Conservation (phyloP, 1,284 basidiomycete species). For the Neolentinus lepideus region DNA sequence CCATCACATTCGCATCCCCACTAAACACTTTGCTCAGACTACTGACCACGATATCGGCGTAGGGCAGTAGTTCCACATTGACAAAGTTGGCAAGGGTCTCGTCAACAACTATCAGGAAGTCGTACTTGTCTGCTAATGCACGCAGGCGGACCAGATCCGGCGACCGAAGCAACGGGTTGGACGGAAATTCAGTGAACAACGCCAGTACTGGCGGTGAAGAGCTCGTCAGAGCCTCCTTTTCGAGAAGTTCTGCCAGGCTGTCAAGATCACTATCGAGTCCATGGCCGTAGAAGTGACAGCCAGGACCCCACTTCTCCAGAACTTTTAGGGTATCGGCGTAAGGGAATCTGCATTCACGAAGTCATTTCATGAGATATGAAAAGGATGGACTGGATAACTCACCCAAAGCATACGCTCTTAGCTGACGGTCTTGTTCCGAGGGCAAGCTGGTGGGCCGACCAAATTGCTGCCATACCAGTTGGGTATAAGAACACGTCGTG, state of each 20-base stretch:
- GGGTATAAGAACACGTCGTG: conserved; percentile 87
- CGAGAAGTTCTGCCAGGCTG: conserved; percentile 61
- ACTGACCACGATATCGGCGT: conserved; percentile 90
- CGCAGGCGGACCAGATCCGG: conserved; percentile 79
- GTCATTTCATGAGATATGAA: conserved; percentile 5
- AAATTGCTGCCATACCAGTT: conserved; percentile 91
- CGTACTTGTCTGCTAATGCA: conserved; percentile 79
- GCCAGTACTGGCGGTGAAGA: conserved; percentile 50
- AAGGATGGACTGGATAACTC: conserved; percentile 18
- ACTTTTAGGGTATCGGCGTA: conserved; percentile 98
- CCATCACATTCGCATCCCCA: conserved; percentile 96
- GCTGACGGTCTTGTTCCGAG: conserved; percentile 44
- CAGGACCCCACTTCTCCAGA: conserved; percentile 95
- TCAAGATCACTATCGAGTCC: conserved; percentile 77
- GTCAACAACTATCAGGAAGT: conserved; percentile 88
- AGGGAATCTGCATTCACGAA: conserved; percentile 63
- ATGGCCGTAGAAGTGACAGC: conserved; percentile 85
- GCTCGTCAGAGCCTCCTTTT: conserved; percentile 30
- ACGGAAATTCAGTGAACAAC: conserved; percentile 88
- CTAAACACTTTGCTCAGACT: conserved; percentile 95
- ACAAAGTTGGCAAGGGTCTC: conserved; percentile 97
- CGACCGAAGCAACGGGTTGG: conserved; percentile 87
- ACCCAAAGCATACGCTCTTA: conserved; percentile 95
- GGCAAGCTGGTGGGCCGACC: conserved; percentile 78
- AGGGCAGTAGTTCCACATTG: conserved; percentile 90